Conservation (phyloP, 169 alveolate species). For the Theileria annulata region DNA sequence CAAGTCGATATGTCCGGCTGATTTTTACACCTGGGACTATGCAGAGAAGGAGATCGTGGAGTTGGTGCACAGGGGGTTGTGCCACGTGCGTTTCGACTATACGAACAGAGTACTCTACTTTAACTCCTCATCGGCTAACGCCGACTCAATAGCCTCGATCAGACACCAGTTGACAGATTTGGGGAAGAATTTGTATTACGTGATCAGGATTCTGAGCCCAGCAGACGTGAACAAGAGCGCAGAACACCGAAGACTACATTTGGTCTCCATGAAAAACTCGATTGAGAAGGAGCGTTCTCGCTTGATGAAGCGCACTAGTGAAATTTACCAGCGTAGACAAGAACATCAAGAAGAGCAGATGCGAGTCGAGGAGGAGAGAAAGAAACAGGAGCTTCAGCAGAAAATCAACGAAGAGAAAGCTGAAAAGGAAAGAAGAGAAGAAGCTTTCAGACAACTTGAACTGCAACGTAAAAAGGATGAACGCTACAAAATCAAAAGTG, state of each 20-base stretch:
- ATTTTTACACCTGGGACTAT: conserved; percentile 83
- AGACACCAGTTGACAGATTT: conserved; percentile 58
- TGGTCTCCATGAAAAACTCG: conserved; percentile 53
- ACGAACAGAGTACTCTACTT: conserved; percentile 66
- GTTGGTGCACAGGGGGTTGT: conserved; percentile 70
- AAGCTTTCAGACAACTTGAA: conserved; percentile 81
- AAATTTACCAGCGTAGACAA: conserved; percentile 67
- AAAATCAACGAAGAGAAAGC: conserved; percentile 76
- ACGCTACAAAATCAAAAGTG: conserved; percentile 82
- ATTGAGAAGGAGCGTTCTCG: conserved; percentile 57
- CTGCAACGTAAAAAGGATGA: conserved; percentile 81
- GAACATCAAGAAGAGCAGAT: conserved; percentile 68
- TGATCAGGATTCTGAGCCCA: conserved; percentile 48
- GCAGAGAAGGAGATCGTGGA: conserved; percentile 82
- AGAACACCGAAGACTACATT: conserved; percentile 50
- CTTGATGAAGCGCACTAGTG: conserved; percentile 56
- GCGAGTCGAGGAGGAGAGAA: conserved; percentile 67
- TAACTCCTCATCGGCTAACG: conserved; percentile 40
- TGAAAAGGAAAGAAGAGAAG: conserved; percentile 76
- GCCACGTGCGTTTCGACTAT: conserved; percentile 74
- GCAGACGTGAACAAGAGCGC: conserved; percentile 18
- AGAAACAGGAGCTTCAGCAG: conserved; percentile 64
- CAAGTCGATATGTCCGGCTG: conserved; percentile 80
- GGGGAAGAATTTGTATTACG: conserved; percentile 61
- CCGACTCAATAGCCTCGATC: conserved; percentile 66